A percentile compares a stretch with the other conserved stretches of the same genome.
Conservation (phyloP, 139 green algal species). For the Helicosporidium sp. region DNA sequence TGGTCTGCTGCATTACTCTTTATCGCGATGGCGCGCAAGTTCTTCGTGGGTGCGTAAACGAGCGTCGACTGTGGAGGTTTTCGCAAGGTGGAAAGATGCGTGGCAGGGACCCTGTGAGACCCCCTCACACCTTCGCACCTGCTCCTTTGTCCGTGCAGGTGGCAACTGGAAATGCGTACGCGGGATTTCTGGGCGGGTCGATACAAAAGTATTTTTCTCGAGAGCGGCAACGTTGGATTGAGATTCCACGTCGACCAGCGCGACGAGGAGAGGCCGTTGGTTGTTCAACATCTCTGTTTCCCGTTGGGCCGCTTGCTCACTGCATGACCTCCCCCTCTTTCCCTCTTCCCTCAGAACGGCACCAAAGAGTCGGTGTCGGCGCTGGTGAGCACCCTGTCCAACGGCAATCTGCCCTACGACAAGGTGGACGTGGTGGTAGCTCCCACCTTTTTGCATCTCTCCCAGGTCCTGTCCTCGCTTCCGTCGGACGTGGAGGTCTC, state of each 20-base stretch:
- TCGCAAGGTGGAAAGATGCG: background rate
- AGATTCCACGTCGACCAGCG: background rate
- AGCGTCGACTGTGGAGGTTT: background rate
- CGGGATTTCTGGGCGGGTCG: background rate
- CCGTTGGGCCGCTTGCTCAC: too few relatives aligned
- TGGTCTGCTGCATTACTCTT: too few relatives aligned
- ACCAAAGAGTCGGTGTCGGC: slow-evolving; percentile 41
- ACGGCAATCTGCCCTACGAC: slow-evolving; percentile 28
- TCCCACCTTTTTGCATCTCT: slow-evolving; percentile 72
- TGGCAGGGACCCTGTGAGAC: background rate
- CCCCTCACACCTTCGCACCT: background rate
- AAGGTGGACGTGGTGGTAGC: slow-evolving; percentile 70
- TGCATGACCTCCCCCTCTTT: too few relatives aligned
- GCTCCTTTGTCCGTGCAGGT: slow-evolving; percentile 5
- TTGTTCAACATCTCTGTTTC: background rate
- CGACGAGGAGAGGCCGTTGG: background rate
- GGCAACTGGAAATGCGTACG: slow-evolving; percentile 35
- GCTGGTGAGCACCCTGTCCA: slow-evolving; percentile 50
- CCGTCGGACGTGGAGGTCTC: slow-evolving; percentile 42
- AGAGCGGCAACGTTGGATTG: background rate
- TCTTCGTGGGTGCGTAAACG: slow-evolving; percentile 8
- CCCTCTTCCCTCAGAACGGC: slow-evolving; percentile 42
- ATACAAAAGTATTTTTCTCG: too few relatives aligned
- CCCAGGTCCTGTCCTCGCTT: slow-evolving; percentile 34
- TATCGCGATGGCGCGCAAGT: slow-evolving; percentile 13